These are phyloP conservation scores for Dioszegia aurantiaca DNA, from an alignment of 768 basidiomycete genomes.

Conservation along the genomic window DNA sequence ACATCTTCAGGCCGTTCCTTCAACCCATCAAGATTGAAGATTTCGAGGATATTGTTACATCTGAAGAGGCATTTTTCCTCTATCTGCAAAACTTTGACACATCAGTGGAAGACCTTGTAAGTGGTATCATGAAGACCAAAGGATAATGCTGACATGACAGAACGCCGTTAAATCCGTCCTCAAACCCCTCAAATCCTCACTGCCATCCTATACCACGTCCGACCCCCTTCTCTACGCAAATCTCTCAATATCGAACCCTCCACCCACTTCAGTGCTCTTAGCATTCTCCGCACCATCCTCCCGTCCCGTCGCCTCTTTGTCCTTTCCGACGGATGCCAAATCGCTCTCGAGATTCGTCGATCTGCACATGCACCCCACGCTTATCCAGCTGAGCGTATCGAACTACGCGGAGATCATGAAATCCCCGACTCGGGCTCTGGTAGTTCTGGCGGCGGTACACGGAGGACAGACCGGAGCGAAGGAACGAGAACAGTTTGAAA, in stretches of 20 bases:
- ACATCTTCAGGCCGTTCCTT: slow-evolving; percentile 26
- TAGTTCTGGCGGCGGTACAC: slow-evolving; percentile 63
- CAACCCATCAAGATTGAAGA: slow-evolving; percentile 38
- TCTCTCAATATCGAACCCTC: slow-evolving; percentile 43
- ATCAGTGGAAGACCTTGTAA: slow-evolving; percentile 46
- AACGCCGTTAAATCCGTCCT: slow-evolving; percentile 61
- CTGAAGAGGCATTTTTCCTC: slow-evolving; percentile 62
- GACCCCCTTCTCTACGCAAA: slow-evolving; percentile 52
- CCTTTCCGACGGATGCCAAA: slow-evolving; percentile 35
- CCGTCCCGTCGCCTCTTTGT: slow-evolving; percentile 55
- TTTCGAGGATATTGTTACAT: slow-evolving; percentile 48
- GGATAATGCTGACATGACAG: slow-evolving; percentile 45
- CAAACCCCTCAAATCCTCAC: slow-evolving; percentile 56
- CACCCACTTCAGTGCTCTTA: slow-evolving; percentile 56
- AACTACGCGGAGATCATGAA: slow-evolving; percentile 86
- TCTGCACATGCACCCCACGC: slow-evolving; percentile 68
- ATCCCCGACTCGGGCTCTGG: slow-evolving; percentile 68
- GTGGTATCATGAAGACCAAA: slow-evolving; percentile 26
- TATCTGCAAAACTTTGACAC: slow-evolving; percentile 57
- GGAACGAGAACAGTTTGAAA: slow-evolving; percentile 58
- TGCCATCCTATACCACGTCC: slow-evolving; percentile 57
- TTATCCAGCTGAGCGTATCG: slow-evolving; percentile 70
- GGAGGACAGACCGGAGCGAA: slow-evolving; percentile 46
- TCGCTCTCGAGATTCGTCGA: slow-evolving; percentile 62
- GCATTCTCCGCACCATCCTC: slow-evolving; percentile 65